Evolutionary conservation across 73 alveolate species (phyloP).

Genomic region (Tetrahymena malaccensis): DNA sequence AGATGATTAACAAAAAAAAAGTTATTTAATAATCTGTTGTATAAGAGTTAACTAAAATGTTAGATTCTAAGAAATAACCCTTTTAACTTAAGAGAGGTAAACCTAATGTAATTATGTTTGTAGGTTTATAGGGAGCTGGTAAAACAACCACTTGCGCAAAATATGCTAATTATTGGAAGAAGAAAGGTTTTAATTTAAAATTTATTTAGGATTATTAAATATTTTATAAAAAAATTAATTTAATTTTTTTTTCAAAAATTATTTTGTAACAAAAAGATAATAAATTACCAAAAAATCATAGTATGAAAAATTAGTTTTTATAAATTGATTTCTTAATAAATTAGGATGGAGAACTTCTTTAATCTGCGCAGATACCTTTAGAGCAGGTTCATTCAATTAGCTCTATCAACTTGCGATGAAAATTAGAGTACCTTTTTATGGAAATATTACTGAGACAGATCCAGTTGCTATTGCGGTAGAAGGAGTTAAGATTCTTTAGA

Average conservation of each 20-base stretch:
- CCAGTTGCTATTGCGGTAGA: constrained; percentile 97
- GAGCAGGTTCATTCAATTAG: constrained; percentile 99
- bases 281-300: too few species aligned
- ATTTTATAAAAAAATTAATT: too few species aligned
- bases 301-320: background rate
- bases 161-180: constrained; percentile 87
- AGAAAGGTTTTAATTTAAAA: background rate
- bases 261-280: too few species aligned
- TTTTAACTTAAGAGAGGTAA: constrained; percentile 76
- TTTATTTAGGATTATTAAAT: too few species aligned
- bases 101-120: constrained; percentile 95
- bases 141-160: constrained; percentile 98
- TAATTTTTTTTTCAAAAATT: too few species aligned
- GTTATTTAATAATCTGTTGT: constrained; percentile 79
- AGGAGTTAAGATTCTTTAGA: constrained; percentile 83
- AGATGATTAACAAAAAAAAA: constrained; percentile 67
- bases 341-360: constrained; percentile 93
- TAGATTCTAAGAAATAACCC: constrained; percentile 61
- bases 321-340: constrained; percentile 50
- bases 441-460: constrained; percentile 93
- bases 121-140: constrained; percentile 99
- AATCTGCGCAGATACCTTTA: constrained; percentile 98
- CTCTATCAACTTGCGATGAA: constrained; percentile 96
- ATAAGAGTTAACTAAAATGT: constrained; percentile 81
- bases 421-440: constrained; percentile 65